Conservation (phyloP, 352 stramenopile species). For the Pythium aphanidermatum region DNA sequence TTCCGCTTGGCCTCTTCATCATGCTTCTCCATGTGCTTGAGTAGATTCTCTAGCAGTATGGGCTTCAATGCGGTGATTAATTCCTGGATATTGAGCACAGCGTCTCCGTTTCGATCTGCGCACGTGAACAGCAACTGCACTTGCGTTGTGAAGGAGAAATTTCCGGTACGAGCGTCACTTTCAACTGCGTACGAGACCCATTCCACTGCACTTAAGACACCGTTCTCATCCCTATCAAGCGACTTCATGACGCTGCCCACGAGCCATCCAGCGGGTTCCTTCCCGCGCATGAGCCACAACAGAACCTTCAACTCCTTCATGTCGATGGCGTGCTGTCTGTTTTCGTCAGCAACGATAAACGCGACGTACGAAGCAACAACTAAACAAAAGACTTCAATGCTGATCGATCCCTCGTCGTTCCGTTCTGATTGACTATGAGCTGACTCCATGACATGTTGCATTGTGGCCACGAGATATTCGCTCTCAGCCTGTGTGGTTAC, state of each 20-base stretch:
- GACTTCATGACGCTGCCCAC: slow-evolving; percentile 56
- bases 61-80: slow-evolving; percentile 35
- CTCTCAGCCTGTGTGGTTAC: slow-evolving; percentile 26
- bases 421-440: no score
- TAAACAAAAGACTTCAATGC: slow-evolving; percentile 51
- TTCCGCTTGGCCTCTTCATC: not conserved
- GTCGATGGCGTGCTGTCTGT: slow-evolving; percentile 47
- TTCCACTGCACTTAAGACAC: slow-evolving; percentile 42
- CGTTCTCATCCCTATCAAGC: slow-evolving; percentile 47
- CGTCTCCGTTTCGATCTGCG: slow-evolving; percentile 50
- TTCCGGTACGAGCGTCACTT: slow-evolving; percentile 32
- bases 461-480: slow-evolving; percentile 37
- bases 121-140: slow-evolving; percentile 50
- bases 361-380: slow-evolving; percentile 53
- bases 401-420: slow-evolving; percentile 20
- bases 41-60: slow-evolving; percentile 29
- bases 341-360: slow-evolving; percentile 60
- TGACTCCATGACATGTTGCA: slow-evolving; percentile 38
- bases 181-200: slow-evolving; percentile 67
- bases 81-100: slow-evolving; percentile 45
- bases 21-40: slow-evolving; percentile 1
- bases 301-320: slow-evolving; percentile 50
- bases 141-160: slow-evolving; percentile 39
- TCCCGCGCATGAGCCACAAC: slow-evolving; percentile 62
- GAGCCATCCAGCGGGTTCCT: slow-evolving; percentile 33